A percentile compares a stretch with the other conserved stretches of the same genome.
Evolutionary conservation across 805 yeast species (phyloP).

Genomic region (Lipomyces japonicus): DNA sequence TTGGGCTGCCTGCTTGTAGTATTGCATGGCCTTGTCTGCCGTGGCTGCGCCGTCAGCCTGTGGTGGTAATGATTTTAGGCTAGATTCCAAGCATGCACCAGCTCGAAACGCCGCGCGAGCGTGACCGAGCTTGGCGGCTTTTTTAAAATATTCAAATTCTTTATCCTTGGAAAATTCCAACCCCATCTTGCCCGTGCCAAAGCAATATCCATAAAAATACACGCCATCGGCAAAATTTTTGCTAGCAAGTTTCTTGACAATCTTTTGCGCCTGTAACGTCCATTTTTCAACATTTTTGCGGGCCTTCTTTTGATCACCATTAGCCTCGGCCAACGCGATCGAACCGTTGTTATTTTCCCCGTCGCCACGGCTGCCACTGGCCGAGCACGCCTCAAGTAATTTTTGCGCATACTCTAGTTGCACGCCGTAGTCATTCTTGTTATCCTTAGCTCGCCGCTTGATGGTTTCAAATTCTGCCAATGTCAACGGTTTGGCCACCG

Average conservation of each 20-base stretch:
- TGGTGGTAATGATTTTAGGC: conserved; percentile 54
- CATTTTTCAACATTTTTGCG: conserved; percentile 54
- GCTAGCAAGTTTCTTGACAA: conserved; percentile 51
- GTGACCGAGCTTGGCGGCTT: conserved; percentile 57
- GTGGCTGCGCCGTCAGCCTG: conserved; percentile 41
- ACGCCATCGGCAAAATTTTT: conserved; percentile 46
- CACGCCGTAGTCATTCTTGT: conserved; percentile 43
- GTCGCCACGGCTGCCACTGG: no score
- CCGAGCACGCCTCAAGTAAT: conserved; percentile 48
- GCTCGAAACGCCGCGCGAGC: conserved; percentile 62
- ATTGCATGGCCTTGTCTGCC: conserved; percentile 48
- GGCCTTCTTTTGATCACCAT: conserved; percentile 45
- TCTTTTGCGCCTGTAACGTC: conserved; percentile 54
- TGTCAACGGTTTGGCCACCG: conserved; percentile 2
- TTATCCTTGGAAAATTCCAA: conserved; percentile 54
- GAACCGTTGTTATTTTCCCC: no score
- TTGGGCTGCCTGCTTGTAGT: conserved; percentile 60
- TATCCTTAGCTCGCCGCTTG: conserved; percentile 21
- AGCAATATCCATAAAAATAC: conserved; percentile 59
- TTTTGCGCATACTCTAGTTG: conserved; percentile 64
- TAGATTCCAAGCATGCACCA: conserved; percentile 69
- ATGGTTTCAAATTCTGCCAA: conserved; percentile 10
- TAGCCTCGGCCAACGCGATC: conserved; percentile 41
- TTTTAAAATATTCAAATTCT: conserved; percentile 58
- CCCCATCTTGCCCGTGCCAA: conserved; percentile 47